Percentiles rank a stretch among this genome's conserved stretches.
Conservation (phyloP, 345 rosid genomes). For the Populus nigra region DNA sequence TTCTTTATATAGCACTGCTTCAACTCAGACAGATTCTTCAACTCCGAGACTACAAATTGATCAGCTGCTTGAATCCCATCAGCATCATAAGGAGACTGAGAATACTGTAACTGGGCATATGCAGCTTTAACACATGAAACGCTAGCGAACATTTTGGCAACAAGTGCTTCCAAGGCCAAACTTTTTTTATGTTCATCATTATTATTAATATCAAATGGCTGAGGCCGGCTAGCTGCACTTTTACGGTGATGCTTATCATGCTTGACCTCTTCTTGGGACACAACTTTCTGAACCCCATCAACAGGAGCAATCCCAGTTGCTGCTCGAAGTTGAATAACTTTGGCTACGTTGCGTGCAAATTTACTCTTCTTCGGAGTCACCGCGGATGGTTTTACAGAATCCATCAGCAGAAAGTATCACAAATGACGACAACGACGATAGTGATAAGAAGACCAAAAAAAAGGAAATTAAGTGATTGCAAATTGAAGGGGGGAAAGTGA, state of each 20-base stretch:
- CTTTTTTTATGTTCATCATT: constrained; percentile 42
- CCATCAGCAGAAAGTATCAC: constrained; percentile 49
- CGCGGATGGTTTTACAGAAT: constrained; percentile 55
- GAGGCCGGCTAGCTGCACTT: constrained; percentile 28
- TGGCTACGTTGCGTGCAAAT: constrained; percentile 59
- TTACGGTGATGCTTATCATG: constrained; percentile 31
- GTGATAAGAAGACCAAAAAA: constrained; percentile 5
- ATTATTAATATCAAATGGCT: constrained; percentile 40
- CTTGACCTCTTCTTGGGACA: constrained; percentile 36
- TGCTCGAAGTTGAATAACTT: constrained; percentile 59
- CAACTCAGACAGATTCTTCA: constrained; percentile 72
- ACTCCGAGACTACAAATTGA: constrained; percentile 45
- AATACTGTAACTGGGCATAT: constrained; percentile 71
- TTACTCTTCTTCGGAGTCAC: constrained; percentile 59
- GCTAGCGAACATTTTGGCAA: constrained; percentile 72
- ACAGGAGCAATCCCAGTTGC: constrained; percentile 62
- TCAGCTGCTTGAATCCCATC: constrained; percentile 75
- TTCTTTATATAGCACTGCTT: constrained; percentile 75
- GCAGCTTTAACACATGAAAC: constrained; percentile 69
- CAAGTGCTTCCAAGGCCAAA: constrained; percentile 58
- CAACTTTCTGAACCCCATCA: constrained; percentile 43
- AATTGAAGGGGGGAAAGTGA: neutral
- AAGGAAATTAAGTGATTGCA: neutral
- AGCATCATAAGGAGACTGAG: constrained; percentile 83
- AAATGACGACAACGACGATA: neutral